Evolutionary conservation across 495 filamentous ascomycete genomes (phyloP).

Genomic region (Tetracladium marchalianum): DNA sequence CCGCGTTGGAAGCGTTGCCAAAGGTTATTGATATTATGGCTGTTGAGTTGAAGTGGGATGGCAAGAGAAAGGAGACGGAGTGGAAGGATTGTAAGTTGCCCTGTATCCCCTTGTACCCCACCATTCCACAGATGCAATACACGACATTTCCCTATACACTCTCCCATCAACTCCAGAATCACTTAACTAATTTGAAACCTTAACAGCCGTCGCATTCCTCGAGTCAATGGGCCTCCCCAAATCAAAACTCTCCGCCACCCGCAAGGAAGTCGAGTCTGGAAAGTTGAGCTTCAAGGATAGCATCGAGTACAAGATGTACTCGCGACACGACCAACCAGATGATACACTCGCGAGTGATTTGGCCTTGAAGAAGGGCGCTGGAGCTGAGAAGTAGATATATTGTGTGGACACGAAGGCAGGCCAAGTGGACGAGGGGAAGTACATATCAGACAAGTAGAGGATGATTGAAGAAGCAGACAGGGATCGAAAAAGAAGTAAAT

Average conservation of each 20-base stretch:
- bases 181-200: too few relatives aligned
- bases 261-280: slow-evolving; percentile 71
- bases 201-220: slow-evolving; percentile 48
- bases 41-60: slow-evolving; percentile 78
- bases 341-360: slow-evolving; percentile 19
- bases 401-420: too few relatives aligned
- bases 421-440: too few relatives aligned
- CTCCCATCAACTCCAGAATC: too few relatives aligned
- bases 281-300: slow-evolving; percentile 60
- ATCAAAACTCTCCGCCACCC: slow-evolving; percentile 57
- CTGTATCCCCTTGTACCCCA: slow-evolving; percentile 13
- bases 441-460: too few relatives aligned
- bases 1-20: slow-evolving; percentile 84
- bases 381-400: slow-evolving; percentile 7
- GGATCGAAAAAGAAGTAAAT: too few relatives aligned
- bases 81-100: slow-evolving; percentile 60
- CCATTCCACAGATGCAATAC: neutral
- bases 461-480: too few relatives aligned
- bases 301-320: slow-evolving; percentile 61
- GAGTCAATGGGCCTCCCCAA: slow-evolving; percentile 81
- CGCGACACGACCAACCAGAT: slow-evolving; percentile 43
- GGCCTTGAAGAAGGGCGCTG: slow-evolving; percentile 1
- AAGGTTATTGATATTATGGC: slow-evolving; percentile 87
- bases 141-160: too few relatives aligned
- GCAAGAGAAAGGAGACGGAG: slow-evolving; percentile 59